Conservation (phyloP, 345 rosid genomes). For the Salix koriyanagi region DNA sequence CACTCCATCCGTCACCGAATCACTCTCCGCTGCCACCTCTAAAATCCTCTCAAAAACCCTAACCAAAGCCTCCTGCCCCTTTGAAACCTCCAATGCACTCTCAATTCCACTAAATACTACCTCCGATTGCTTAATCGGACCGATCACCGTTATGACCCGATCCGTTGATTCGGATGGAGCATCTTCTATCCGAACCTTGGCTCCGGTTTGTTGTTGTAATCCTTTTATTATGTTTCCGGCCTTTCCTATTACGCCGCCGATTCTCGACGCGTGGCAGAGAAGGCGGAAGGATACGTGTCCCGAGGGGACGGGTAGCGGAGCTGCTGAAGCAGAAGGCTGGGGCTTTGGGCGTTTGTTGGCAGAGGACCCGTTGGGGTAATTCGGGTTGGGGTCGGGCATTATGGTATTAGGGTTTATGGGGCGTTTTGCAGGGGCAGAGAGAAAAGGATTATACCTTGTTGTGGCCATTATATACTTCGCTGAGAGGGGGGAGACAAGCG, state of each 20-base stretch:
- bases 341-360: conserved; percentile 54
- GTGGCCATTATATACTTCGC: no score
- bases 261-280: conserved; percentile 61
- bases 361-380: conserved; percentile 1
- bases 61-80: conserved; percentile 27
- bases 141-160: conserved; percentile 63
- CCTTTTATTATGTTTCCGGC: conserved; percentile 75
- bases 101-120: no score
- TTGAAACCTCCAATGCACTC: no score
- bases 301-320: conserved; percentile 41
- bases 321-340: conserved; percentile 14
- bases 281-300: conserved; percentile 69
- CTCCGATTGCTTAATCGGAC: conserved; percentile 13
- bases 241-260: conserved; percentile 88
- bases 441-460: no score
- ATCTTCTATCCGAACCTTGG: conserved; percentile 80
- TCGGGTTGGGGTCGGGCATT: no score
- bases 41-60: conserved; percentile 65
- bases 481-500: no score
- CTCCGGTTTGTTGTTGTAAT: conserved; percentile 66
- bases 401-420: no score
- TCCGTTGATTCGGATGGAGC: conserved; percentile 59
- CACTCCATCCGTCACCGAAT: conserved; percentile 35
- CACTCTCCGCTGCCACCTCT: conserved; percentile 38
- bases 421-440: no score